These are phyloP conservation scores for Pichia paraexigua DNA, from an alignment of 805 yeast genomes.

Conservation along the genomic window DNA sequence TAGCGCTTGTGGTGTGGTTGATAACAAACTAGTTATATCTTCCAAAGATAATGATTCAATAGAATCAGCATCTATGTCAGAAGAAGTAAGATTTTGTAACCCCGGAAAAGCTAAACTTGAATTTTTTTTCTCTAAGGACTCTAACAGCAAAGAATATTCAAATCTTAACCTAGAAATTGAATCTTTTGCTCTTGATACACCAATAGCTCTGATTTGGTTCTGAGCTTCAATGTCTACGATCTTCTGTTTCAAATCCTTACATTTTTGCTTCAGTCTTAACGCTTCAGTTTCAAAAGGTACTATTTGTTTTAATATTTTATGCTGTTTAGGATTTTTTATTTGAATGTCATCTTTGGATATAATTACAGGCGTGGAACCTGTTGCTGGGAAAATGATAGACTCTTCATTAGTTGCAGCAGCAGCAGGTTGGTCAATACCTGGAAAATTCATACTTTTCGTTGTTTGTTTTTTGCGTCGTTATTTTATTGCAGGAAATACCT, in stretches of 20 bases:
- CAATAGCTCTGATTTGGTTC: constrained; percentile 68
- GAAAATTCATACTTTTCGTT: neutral
- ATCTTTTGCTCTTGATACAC: constrained; percentile 68
- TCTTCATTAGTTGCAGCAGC: neutral
- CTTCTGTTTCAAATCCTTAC: constrained; percentile 62
- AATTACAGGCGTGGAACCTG: neutral
- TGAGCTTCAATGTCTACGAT: constrained; percentile 66
- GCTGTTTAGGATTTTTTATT: neutral
- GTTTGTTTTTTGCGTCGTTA: neutral
- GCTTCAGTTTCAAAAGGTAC: constrained; percentile 23
- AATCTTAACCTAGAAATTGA: constrained; percentile 71
- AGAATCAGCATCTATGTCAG: constrained; percentile 22
- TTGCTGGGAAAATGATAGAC: neutral
- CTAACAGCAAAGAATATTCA: constrained; percentile 75
- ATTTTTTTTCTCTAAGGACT: constrained; percentile 61
- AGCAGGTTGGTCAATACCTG: neutral
- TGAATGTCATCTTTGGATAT: neutral
- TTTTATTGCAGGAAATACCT: neutral
- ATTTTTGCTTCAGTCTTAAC: constrained; percentile 48
- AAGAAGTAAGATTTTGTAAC: constrained; percentile 16
- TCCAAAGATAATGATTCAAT: constrained; percentile 21
- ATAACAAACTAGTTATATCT: constrained; percentile 23
- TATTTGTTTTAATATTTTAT: constrained; percentile 10
- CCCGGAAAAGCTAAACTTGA: constrained; percentile 20
- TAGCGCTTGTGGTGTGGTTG: constrained; percentile 21